Evolutionary conservation across 1,284 basidiomycete genomes (phyloP).

Genomic region (Ustilago esculenta): DNA sequence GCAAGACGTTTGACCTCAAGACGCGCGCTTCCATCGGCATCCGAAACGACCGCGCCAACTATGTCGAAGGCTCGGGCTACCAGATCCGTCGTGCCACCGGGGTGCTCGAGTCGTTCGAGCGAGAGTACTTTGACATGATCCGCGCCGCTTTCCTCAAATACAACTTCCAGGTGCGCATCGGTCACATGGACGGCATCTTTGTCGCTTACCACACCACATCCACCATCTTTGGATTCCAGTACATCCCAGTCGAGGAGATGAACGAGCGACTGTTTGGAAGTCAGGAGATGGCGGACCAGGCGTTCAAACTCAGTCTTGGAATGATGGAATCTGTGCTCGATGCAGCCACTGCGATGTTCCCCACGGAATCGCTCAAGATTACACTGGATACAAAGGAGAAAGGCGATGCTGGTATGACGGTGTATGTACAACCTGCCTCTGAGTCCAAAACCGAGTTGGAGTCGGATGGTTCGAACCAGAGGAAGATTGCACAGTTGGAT

Average conservation of each 20-base stretch:
- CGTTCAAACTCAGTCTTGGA: constrained; percentile 80
- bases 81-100: constrained; percentile 61
- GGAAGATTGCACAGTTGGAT: constrained; percentile 53
- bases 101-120: constrained; percentile 65
- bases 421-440: constrained; percentile 53
- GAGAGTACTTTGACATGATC: constrained; percentile 76
- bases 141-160: constrained; percentile 95
- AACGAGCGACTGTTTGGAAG: constrained; percentile 81
- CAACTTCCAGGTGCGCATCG: constrained; percentile 93
- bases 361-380: constrained; percentile 65
- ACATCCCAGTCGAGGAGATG: constrained; percentile 87
- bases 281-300: constrained; percentile 74
- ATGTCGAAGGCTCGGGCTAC: constrained; percentile 70
- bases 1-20: constrained; percentile 94
- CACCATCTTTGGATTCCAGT: constrained; percentile 92
- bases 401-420: constrained; percentile 32
- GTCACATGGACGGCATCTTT: constrained; percentile 95
- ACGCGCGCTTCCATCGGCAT: constrained; percentile 87
- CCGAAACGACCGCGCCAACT: constrained; percentile 86
- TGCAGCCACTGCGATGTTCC: constrained; percentile 75
- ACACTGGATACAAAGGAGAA: constrained; percentile 52
- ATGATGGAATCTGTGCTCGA: constrained; percentile 79
- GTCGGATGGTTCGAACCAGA: background rate
- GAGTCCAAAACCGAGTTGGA: background rate
- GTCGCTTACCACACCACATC: constrained; percentile 94